phyloP scores from a whole-genome alignment of 345 rosid species.

The Laguncularia racemosa region DNA sequence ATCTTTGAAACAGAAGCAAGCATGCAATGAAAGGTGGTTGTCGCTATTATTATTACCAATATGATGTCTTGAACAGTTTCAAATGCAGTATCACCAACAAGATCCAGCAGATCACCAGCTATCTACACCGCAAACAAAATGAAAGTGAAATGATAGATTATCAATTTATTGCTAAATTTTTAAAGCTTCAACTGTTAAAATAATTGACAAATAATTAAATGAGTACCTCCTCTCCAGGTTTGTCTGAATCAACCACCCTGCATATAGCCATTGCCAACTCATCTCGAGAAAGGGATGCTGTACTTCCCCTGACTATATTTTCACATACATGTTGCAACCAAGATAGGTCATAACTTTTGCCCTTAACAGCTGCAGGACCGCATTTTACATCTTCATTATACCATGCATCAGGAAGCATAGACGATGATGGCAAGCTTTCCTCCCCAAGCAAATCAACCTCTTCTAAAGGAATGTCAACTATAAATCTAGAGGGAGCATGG shows the following conservation, averaged over 20 bases:
- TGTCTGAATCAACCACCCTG: conserved; percentile 78
- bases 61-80: conserved; percentile 89
- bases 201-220: conserved; percentile 6
- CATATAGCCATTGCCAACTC: conserved; percentile 94
- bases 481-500: conserved; percentile 66
- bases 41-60: conserved; percentile 32
- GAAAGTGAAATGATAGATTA: conserved; percentile 1
- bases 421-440: conserved; percentile 28
- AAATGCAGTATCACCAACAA: conserved; percentile 87
- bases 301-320: conserved; percentile 49
- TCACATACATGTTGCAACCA: conserved; percentile 88
- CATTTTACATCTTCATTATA: conserved; percentile 26
- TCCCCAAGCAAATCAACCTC: conserved; percentile 35
- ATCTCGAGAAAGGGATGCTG: conserved; percentile 77
- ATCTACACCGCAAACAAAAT: conserved; percentile 33
- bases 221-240: conserved; percentile 92
- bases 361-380: conserved; percentile 22
- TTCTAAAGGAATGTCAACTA: conserved; percentile 55
- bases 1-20: not conserved
- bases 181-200: conserved; percentile 9
- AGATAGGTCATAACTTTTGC: conserved; percentile 49
- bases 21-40: not conserved
- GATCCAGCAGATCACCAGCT: conserved; percentile 89
- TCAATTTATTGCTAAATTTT: not conserved
- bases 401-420: conserved; percentile 42